Evolutionary conservation across 1,139 yeast species (phyloP).

Genomic region (Yamadazyma siamensis): DNA sequence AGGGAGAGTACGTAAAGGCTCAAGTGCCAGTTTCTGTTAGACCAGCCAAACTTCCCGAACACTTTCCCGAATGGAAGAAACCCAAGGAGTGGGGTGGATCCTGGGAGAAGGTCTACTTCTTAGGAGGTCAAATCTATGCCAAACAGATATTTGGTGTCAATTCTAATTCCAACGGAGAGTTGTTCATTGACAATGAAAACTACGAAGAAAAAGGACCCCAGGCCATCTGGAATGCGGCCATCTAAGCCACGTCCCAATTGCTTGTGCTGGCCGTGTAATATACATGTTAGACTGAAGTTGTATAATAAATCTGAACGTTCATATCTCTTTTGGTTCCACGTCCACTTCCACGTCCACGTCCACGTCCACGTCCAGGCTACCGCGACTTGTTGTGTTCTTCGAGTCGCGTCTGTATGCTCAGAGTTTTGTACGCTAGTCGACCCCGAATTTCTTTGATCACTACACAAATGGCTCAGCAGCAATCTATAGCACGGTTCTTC

Average conservation of each 20-base stretch:
- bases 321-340: no score
- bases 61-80: slow-evolving; percentile 94
- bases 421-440: no score
- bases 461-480: slow-evolving; percentile 42
- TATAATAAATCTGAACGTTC: neutral
- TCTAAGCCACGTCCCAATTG: slow-evolving; percentile 5
- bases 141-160: slow-evolving; percentile 74
- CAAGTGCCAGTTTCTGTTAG: slow-evolving; percentile 80
- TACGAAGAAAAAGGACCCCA: slow-evolving; percentile 82
- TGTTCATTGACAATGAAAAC: slow-evolving; percentile 66
- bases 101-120: slow-evolving; percentile 67
- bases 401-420: no score
- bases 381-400: no score
- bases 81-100: slow-evolving; percentile 55
- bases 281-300: neutral
- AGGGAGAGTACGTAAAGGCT: slow-evolving; percentile 24
- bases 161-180: slow-evolving; percentile 57
- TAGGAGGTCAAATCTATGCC: slow-evolving; percentile 87
- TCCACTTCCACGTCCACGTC: no score
- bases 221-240: slow-evolving; percentile 49
- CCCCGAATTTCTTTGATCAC: no score
- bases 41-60: slow-evolving; percentile 75
- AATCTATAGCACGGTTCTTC: slow-evolving; percentile 34
- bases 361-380: no score
- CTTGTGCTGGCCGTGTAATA: neutral